Evolutionary conservation across 371 early-diverging fungal species (phyloP).

Genomic region (Chytridium lagenaria): DNA sequence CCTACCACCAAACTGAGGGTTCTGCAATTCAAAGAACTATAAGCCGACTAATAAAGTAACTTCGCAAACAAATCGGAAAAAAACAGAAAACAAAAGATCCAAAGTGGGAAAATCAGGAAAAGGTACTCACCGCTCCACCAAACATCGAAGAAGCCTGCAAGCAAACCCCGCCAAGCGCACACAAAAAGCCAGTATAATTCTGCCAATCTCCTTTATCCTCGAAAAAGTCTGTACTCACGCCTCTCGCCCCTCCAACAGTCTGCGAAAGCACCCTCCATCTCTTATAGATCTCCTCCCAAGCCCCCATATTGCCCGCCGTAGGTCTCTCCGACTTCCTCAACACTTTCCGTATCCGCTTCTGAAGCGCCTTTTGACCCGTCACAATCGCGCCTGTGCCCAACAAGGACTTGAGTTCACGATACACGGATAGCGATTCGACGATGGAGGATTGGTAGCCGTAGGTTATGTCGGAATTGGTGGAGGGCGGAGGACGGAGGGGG

Average conservation of each 20-base stretch:
- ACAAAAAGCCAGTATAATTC: conserved; percentile 86
- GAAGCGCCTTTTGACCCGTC: conserved; percentile 75
- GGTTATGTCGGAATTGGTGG: not conserved
- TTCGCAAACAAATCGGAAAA: conserved; percentile 1
- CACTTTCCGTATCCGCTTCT: conserved; percentile 76
- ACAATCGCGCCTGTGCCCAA: conserved; percentile 53
- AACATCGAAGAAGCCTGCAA: conserved; percentile 56
- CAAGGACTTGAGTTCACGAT: conserved; percentile 66
- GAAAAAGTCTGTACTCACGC: conserved; percentile 27
- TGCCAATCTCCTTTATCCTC: conserved; percentile 70
- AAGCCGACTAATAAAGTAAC: not conserved
- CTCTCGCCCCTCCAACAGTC: conserved; percentile 15
- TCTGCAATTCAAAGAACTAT: conserved; percentile 23
- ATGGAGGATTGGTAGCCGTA: conserved; percentile 51
- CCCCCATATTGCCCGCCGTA: conserved; percentile 79
- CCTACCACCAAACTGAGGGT: not conserved
- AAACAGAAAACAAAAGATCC: not conserved
- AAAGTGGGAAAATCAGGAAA: not conserved
- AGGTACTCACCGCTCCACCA: not conserved
- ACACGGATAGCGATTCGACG: conserved; percentile 74
- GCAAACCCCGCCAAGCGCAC: conserved; percentile 81
- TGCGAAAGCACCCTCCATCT: conserved; percentile 65
- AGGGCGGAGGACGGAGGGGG: not conserved
- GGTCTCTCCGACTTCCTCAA: conserved; percentile 72
- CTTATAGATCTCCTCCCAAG: conserved; percentile 86